phyloP scores from a whole-genome alignment of 495 filamentous ascomycete species.

The Talaromyces adpressus region DNA sequence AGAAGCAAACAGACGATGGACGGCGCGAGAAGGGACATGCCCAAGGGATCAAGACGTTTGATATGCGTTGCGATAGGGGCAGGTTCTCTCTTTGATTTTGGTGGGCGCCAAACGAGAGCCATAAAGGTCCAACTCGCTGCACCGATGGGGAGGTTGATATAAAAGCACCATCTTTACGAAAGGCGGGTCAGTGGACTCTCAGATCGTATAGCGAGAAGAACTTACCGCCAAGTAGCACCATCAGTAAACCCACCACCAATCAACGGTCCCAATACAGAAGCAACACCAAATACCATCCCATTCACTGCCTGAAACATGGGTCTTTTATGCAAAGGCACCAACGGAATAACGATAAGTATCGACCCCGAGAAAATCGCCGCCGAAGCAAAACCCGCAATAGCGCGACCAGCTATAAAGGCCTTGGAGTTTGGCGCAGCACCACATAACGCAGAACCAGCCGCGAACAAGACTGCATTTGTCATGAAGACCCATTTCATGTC shows the following conservation, averaged over 20 bases:
- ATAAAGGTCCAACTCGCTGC: conserved; percentile 42
- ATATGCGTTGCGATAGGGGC: conserved; percentile 30
- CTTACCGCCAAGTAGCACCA: not conserved
- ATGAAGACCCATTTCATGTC: conserved; percentile 41
- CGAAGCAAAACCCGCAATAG: conserved; percentile 42
- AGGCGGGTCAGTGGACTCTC: conserved; percentile 12
- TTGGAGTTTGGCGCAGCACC: conserved; percentile 62
- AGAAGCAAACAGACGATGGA: conserved; percentile 47
- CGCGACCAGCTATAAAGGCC: conserved; percentile 61
- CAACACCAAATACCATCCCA: conserved; percentile 45
- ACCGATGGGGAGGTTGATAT: conserved; percentile 57
- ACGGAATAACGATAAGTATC: conserved; percentile 48
- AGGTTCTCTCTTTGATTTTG: conserved; percentile 18
- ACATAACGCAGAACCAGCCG: conserved; percentile 62
- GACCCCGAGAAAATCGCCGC: conserved; percentile 44
- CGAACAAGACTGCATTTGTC: conserved; percentile 44
- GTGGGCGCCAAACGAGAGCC: conserved; percentile 37
- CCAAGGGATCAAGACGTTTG: conserved; percentile 39
- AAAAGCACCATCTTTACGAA: conserved; percentile 58
- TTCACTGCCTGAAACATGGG: conserved; percentile 44
- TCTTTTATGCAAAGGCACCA: conserved; percentile 48
- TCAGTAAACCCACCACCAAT: conserved; percentile 25
- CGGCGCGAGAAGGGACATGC: conserved; percentile 43
- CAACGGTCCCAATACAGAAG: conserved; percentile 41
- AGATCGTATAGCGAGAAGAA: not conserved